Conservation (phyloP, 306 rosid genomes). For the Corylus americana region DNA sequence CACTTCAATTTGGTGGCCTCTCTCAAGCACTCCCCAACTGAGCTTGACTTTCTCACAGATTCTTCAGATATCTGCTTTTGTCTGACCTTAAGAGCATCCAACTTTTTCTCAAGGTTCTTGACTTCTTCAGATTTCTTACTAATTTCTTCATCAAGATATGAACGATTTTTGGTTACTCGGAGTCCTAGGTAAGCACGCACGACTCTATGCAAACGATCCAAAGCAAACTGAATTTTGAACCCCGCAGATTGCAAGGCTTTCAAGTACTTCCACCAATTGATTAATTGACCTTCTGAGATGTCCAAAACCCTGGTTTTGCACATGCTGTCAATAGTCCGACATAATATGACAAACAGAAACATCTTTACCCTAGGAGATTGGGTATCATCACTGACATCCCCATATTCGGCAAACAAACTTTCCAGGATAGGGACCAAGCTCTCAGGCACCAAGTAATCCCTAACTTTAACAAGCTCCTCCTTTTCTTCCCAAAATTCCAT, state of each 20-base stretch:
- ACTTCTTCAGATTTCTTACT: neutral
- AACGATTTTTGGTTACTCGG: neutral
- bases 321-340: neutral
- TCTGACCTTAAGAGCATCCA: neutral
- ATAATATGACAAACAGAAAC: neutral
- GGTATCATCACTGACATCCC: neutral
- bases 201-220: neutral
- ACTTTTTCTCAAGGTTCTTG: neutral
- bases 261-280: neutral
- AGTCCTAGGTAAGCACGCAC: neutral
- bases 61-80: neutral
- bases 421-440: neutral
- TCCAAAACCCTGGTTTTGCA: neutral
- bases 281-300: neutral
- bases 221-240: neutral
- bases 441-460: neutral
- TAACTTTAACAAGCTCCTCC: neutral
- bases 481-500: neutral
- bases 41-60: neutral
- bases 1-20: neutral
- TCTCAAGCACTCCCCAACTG: neutral
- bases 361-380: neutral
- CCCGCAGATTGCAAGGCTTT: neutral
- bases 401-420: neutral
- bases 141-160: neutral